These are phyloP conservation scores for Aspergillus cristatus DNA, from an alignment of 495 filamentous ascomycete species.

Conservation along the genomic window DNA sequence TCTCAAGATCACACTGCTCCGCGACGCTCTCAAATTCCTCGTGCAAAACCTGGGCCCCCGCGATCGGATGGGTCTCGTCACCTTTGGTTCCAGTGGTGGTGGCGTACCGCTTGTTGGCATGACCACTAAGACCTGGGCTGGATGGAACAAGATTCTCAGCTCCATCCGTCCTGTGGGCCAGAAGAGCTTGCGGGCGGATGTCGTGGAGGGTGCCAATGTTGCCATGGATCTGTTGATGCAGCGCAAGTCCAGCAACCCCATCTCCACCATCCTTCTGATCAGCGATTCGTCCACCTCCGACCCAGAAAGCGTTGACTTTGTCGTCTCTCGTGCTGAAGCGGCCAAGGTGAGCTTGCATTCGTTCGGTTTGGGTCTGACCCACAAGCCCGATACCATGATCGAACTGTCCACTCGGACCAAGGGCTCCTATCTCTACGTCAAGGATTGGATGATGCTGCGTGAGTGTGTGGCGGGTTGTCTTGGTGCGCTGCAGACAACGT, in stretches of 20 bases:
- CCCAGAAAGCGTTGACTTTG: constrained; percentile 93
- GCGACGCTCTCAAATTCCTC: constrained; percentile 90
- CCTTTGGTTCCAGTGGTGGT: constrained; percentile 90
- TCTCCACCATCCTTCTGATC: constrained; percentile 93
- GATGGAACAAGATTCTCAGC: constrained; percentile 79
- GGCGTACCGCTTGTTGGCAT: constrained; percentile 95
- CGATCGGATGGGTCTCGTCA: constrained; percentile 95
- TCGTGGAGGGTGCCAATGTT: constrained; percentile 96
- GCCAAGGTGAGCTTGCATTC: constrained; percentile 97
- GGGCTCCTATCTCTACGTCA: constrained; percentile 94
- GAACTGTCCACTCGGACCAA: constrained; percentile 93
- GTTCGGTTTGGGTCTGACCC: constrained; percentile 90
- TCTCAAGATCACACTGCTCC: constrained; percentile 89
- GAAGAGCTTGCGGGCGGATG: constrained; percentile 92
- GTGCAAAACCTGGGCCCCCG: constrained; percentile 85
- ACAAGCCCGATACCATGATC: constrained; percentile 99
- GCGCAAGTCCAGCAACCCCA: constrained; percentile 89
- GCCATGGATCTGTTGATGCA: constrained; percentile 99
- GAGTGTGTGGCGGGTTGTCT: constrained; percentile 95
- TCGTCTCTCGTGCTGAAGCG: constrained; percentile 93
- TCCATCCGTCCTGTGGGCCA: constrained; percentile 91
- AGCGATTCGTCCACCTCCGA: constrained; percentile 98
- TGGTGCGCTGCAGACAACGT: constrained; percentile 86
- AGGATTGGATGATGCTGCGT: constrained; percentile 99
- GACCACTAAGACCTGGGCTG: constrained; percentile 88